Conservation (phyloP, 192 early-diverging fungal species). For the Entomortierella beljakovae region DNA sequence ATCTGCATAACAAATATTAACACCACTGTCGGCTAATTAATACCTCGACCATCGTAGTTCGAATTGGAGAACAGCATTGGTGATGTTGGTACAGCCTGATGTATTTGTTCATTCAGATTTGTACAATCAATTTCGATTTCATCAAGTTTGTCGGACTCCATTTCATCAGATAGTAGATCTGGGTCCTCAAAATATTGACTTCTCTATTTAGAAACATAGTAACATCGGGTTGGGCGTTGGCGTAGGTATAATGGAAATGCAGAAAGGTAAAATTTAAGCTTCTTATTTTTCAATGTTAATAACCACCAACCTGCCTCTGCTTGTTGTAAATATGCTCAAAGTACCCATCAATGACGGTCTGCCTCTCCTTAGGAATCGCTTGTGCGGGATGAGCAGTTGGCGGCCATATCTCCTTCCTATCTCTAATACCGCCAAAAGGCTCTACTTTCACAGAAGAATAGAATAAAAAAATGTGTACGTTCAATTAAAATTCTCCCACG, state of each 20-base stretch:
- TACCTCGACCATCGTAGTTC: no score
- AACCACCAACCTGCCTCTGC: not conserved
- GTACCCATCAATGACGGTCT: conserved; percentile 19
- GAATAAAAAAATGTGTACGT: no score
- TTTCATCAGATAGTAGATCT: no score
- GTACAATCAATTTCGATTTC: not conserved
- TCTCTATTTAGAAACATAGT: not conserved
- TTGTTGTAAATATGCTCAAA: conserved; percentile 4
- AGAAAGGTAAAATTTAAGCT: no score
- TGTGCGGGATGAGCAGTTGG: not conserved
- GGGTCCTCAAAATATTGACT: conserved; percentile 17
- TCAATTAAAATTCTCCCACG: no score
- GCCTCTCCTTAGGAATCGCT: conserved; percentile 5
- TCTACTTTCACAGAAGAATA: no score
- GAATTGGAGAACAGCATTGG: no score
- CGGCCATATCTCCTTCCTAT: not conserved
- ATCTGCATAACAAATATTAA: no score
- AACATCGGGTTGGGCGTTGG: no score
- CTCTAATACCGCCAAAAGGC: not conserved
- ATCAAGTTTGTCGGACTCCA: not conserved
- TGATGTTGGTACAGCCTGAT: conserved; percentile 15
- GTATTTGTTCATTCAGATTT: not conserved
- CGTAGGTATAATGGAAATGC: no score
- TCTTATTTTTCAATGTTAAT: not conserved
- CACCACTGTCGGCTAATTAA: no score